These are phyloP conservation scores for Nitzschia sp. DNA, from an alignment of 108 stramenopile genomes.

Conservation along the genomic window DNA sequence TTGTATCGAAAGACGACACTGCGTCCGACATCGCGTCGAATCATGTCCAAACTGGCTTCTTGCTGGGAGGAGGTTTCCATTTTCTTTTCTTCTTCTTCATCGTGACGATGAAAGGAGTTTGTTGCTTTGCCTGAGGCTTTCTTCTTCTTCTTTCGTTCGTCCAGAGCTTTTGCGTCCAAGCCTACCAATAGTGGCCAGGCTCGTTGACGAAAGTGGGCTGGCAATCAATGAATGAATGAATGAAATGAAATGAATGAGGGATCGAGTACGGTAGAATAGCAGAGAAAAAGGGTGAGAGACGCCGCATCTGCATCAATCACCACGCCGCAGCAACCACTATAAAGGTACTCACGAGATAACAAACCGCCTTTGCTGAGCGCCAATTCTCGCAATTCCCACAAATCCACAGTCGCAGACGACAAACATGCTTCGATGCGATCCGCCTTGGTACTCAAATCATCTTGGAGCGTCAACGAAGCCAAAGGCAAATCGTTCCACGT, in stretches of 20 bases:
- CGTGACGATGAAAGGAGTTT: background rate
- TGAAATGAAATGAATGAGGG: background rate
- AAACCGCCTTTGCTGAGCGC: conserved; percentile 52
- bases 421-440: conserved; percentile 33
- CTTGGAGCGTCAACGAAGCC: background rate
- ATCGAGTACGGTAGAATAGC: background rate
- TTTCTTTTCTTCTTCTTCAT: conserved; percentile 31
- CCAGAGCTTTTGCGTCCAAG: background rate
- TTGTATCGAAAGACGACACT: conserved; percentile 43
- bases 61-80: background rate
- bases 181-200: conserved; percentile 42
- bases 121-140: background rate
- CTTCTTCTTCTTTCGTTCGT: background rate
- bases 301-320: too few species aligned
- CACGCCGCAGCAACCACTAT: background rate
- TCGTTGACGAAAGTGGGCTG: conserved; percentile 27
- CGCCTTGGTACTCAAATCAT: conserved; percentile 23
- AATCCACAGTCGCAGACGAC: conserved; percentile 30
- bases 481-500: too few species aligned
- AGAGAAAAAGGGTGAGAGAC: too few species aligned
- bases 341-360: conserved; percentile 11
- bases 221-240: background rate
- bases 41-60: conserved; percentile 29
- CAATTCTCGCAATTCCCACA: conserved; percentile 53
- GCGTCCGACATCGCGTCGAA: conserved; percentile 38